Percentiles rank a stretch among this genome's conserved stretches.
These are phyloP conservation scores for Batkoa obscura DNA, from an alignment of 371 early-diverging fungal genomes.

Conservation along the genomic window DNA sequence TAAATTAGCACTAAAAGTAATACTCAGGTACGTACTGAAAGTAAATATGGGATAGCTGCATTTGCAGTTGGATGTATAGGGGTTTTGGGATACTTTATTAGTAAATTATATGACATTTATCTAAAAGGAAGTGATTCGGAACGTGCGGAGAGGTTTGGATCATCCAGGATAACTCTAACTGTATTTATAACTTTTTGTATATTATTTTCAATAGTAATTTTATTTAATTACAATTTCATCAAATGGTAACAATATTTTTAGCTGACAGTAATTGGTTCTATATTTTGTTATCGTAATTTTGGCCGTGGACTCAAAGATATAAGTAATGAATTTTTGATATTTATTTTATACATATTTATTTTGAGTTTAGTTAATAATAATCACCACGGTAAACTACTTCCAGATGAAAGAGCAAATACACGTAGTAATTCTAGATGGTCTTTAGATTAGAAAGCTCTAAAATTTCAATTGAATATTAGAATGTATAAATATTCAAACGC, in stretches of 20 bases:
- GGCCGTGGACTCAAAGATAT: constrained; percentile 52
- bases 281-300: constrained; percentile 58
- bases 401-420: not conserved
- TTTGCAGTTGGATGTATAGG: constrained; percentile 15
- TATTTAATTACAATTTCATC: constrained; percentile 8
- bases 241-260: not conserved
- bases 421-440: not conserved
- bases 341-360: not conserved
- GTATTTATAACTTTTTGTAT: constrained; percentile 6
- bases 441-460: not conserved
- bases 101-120: constrained; percentile 14
- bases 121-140: constrained; percentile 12
- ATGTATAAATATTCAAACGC: no score
- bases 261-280: constrained; percentile 38
- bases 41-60: constrained; percentile 11
- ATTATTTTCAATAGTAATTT: constrained; percentile 17
- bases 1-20: not conserved
- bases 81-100: constrained; percentile 14
- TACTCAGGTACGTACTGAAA: constrained; percentile 15
- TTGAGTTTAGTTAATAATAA: not conserved
- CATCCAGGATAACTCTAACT: constrained; percentile 41
- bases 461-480: no score
- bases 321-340: constrained; percentile 12
- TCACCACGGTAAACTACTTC: not conserved
- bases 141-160: constrained; percentile 7